Conservation (phyloP, 108 stramenopile genomes). For the Skeletonema marinoi region DNA sequence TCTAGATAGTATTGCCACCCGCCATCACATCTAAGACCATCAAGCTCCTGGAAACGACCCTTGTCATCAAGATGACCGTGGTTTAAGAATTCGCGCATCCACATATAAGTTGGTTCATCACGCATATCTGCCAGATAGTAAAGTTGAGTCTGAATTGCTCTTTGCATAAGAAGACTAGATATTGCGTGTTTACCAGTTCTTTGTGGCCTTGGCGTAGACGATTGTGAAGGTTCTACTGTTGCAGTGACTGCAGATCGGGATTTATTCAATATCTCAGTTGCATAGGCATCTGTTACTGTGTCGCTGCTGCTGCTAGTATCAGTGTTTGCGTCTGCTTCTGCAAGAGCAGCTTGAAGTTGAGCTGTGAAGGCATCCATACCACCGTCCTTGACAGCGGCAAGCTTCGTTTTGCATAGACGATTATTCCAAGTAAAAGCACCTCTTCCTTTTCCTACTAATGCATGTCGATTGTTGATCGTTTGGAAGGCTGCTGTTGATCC, state of each 20-base stretch:
- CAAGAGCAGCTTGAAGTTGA: slow-evolving; percentile 1
- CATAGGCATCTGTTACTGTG: not conserved
- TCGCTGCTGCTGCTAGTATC: not conserved
- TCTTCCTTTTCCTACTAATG: not conserved
- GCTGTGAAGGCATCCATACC: not conserved
- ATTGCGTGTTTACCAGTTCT: slow-evolving; percentile 7
- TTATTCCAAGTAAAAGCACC: not conserved
- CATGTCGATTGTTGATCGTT: not conserved
- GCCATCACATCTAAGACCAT: not conserved
- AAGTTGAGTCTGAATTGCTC: slow-evolving; percentile 8
- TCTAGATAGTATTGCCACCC: slow-evolving; percentile 4
- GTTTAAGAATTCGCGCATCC: slow-evolving; percentile 3
- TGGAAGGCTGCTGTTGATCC: not conserved
- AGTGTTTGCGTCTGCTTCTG: not conserved
- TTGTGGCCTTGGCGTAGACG: not conserved
- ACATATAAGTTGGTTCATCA: slow-evolving; percentile 1
- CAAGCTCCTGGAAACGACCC: slow-evolving; percentile 7
- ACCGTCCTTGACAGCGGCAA: not conserved
- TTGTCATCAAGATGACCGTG: slow-evolving; percentile 3
- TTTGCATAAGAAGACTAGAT: slow-evolving; percentile 6
- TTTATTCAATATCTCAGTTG: not conserved
- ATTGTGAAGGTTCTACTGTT: not conserved
- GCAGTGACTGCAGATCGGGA: not conserved
- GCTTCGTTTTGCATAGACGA: not conserved
- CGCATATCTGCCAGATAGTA: slow-evolving; percentile 10